Evolutionary conservation across 306 rosid genomes (phyloP), one percentile per base, ranked within the genome.

Genomic region (Lablab purpureus): DNA sequence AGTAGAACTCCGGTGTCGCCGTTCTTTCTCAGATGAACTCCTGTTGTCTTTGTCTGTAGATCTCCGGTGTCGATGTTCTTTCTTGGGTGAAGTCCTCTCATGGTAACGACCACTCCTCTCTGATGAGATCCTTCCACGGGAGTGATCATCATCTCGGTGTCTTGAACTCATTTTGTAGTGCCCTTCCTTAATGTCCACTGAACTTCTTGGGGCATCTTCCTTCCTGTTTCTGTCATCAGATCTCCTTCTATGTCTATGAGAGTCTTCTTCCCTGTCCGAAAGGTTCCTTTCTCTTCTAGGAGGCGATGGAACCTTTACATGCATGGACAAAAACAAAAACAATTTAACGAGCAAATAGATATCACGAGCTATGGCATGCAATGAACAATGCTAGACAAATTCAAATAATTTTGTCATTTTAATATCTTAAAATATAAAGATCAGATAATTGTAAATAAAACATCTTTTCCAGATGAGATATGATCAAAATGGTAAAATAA

Each of bases 241-340:
- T 67, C 79, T 75, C 60, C 85, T 85, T 71, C 81, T 75, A 52
- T 49, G 68, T 23, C 80, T 72, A 58, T 37, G 66, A 34, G 82
- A 81, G 55, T 84, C 81, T 71, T 85, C 88, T 74, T 85, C 89
- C 68, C 70, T 72, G 7, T 85, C 84, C 13, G 59, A 54, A n/a
- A 78, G 73, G 58, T 63, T 83, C 77, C 82, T 80, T 67, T 81
- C 86, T 82, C 90, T 92, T 86, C 90, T 80, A 27, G 98, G 97
- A 3, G 97, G 97, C 0, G 97, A 92, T 52, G 98, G 98, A 18
- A 78, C 89, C 97, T 94, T 75, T 49, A 76, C 70, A 41, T 30
- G 64, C 7, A 75, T 11, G 32, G 23, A 67, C 72, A 60, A 13
- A 60, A 25, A 6, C 19, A 62, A 4, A 43, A 60, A 63, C 50